Evolutionary conservation across 257 asterid species (phyloP).

Genomic region (Nicotiana sylvestris): DNA sequence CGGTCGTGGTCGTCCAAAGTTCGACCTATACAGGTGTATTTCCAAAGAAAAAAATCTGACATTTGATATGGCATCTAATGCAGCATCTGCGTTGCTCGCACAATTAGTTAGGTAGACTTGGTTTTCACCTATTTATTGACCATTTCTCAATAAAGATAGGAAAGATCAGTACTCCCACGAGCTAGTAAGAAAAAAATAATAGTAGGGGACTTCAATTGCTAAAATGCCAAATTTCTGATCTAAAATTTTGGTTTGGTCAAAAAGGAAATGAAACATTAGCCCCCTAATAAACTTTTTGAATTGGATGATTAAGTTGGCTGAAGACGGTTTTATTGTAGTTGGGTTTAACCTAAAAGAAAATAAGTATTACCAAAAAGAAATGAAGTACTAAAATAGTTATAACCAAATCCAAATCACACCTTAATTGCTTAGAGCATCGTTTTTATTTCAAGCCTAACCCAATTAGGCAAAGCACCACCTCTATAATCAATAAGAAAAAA

Average conservation of each 20-base stretch:
- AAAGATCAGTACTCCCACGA: not conserved
- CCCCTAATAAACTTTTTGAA: not conserved
- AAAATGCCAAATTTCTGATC: not conserved
- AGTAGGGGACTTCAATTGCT: not conserved
- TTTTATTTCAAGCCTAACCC: not conserved
- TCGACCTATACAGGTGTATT: too few relatives aligned
- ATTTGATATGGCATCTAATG: not conserved
- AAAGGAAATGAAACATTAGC: not conserved
- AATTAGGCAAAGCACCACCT: not conserved
- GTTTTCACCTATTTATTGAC: not conserved
- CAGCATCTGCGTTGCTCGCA: not conserved
- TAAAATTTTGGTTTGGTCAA: not conserved
- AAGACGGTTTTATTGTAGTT: not conserved
- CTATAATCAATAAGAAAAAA: not conserved
- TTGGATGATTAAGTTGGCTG: not conserved
- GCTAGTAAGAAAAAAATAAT: too few relatives aligned
- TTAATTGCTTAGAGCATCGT: not conserved
- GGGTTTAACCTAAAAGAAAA: not conserved
- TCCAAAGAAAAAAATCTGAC: too few relatives aligned
- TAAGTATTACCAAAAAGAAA: not conserved
- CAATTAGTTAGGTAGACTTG: not conserved
- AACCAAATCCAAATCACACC: not conserved
- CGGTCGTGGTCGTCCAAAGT: too few relatives aligned
- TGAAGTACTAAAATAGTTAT: not conserved
- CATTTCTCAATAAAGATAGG: not conserved